Evolutionary conservation across 306 rosid genomes (phyloP), one percentile per base, ranked within the genome.

Genomic region (Mucuna pruriens): DNA sequence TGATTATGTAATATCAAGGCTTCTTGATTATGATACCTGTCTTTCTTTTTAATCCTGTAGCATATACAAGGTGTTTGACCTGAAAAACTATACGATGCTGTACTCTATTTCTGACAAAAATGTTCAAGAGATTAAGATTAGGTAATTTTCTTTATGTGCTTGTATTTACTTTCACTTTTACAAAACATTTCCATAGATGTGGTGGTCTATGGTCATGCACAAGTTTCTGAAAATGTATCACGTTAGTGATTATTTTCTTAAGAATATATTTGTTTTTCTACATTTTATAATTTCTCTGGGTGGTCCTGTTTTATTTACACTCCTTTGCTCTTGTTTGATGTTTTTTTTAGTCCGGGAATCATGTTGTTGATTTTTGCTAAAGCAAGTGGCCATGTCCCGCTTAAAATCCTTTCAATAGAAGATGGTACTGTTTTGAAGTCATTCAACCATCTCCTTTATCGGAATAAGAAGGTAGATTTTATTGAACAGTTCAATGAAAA

Each of bases 341-440:
- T 23, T 81, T 79, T 80, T 75, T 46, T 44, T 87, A 95, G 99
- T 82, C 99, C 99, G 25, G 99, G 99, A 78, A 95, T 95, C 88
- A 95, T 93, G 99, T 76, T 96, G 84, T 77, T 96, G 88, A 96
- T 96, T 76, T 94, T 90, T 84, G 85, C 88, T 19, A 96, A 92
- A 89, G 90, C 94, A 71, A 87, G 87, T 85, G 85, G 99, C 70
- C 94, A 96, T 49, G 99, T 96, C 54, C 97, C 98, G 33, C 99
- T 96, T 17, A 94, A 96, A 85, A 96, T 96, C 84, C 97, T 96
- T 62, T 96, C 99, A 9, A 96, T 96, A 52, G 99, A 96, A 90
- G 99, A 96, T 80, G 99, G 99, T 79, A 94, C 98, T 80, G 99
- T 96, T 85, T 92, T 96, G 82, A 96, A 96, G 83, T 92, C 99